These are phyloP conservation scores for Suhomyces maxii DNA, from an alignment of 1,139 yeast species.

Conservation along the genomic window DNA sequence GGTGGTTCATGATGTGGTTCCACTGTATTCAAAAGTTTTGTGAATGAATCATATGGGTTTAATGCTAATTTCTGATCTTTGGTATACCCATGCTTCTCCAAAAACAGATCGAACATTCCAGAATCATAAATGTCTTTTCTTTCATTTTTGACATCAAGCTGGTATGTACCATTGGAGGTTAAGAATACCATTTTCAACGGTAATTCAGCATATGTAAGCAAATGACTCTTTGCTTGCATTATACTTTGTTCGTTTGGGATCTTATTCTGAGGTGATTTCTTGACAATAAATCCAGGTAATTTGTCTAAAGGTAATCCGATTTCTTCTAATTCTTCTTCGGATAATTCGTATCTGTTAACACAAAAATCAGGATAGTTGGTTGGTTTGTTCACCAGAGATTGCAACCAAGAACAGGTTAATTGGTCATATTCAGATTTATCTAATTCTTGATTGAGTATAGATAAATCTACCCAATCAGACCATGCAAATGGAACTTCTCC, in stretches of 20 bases:
- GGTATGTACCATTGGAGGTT: constrained; percentile 20
- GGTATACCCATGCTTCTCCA: constrained; percentile 10
- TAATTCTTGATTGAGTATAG: constrained; percentile 17
- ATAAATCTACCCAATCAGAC: constrained; percentile 35
- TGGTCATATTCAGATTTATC: constrained; percentile 12
- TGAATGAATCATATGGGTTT: constrained; percentile 6
- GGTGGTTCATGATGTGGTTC: constrained; percentile 4
- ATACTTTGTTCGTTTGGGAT: constrained; percentile 30
- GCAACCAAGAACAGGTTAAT: constrained; percentile 25
- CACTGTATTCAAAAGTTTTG: constrained; percentile 5
- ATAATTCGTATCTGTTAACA: constrained; percentile 14
- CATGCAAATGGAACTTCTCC: constrained; percentile 25
- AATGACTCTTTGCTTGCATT: constrained; percentile 29
- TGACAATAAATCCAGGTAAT: constrained; percentile 29
- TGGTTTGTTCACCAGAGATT: constrained; percentile 23
- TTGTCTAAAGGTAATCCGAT: constrained; percentile 17
- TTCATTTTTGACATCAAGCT: constrained; percentile 15
- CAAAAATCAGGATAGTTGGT: constrained; percentile 26
- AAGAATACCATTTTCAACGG: constrained; percentile 20
- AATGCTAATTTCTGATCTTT: neutral
- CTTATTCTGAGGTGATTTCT: constrained; percentile 28
- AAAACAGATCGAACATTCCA: constrained; percentile 26
- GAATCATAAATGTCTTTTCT: constrained; percentile 27
- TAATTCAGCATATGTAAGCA: constrained; percentile 19
- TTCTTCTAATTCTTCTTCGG: constrained; percentile 15